Evolutionary conservation across 2,329 filamentous ascomycete species (phyloP).

Genomic region (Penicillium sp.): DNA sequence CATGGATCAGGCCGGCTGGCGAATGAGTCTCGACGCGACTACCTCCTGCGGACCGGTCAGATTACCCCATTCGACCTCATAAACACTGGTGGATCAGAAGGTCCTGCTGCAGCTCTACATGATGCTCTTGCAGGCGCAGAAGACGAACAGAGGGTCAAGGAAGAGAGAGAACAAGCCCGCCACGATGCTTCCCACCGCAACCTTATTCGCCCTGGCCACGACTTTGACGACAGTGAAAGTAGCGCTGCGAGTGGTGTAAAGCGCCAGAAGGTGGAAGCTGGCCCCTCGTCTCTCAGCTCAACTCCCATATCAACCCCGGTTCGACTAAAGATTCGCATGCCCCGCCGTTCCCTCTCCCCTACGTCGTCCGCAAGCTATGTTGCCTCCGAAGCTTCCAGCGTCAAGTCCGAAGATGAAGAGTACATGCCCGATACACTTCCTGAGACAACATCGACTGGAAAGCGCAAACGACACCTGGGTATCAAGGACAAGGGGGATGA

Average conservation of each 20-base stretch:
- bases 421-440: slow-evolving; percentile 32
- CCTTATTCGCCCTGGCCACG: slow-evolving; percentile 72
- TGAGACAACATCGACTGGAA: slow-evolving; percentile 14
- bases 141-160: slow-evolving; percentile 58
- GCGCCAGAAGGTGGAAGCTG: slow-evolving; percentile 33
- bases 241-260: slow-evolving; percentile 34
- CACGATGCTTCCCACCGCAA: slow-evolving; percentile 61
- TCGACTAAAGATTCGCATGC: neutral
- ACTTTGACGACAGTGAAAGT: slow-evolving; percentile 47
- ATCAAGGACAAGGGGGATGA: slow-evolving; percentile 34
- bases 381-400: slow-evolving; percentile 29
- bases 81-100: slow-evolving; percentile 58
- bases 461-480: slow-evolving; percentile 16
- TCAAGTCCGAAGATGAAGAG: slow-evolving; percentile 34
- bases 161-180: slow-evolving; percentile 47
- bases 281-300: neutral
- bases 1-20: slow-evolving; percentile 59
- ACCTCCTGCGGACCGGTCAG: slow-evolving; percentile 91
- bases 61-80: slow-evolving; percentile 93
- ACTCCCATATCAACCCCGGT: neutral
- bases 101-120: slow-evolving; percentile 68
- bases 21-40: slow-evolving; percentile 83
- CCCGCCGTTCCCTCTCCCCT: slow-evolving; percentile 6
- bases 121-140: slow-evolving; percentile 81
- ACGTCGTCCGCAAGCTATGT: slow-evolving; percentile 33